Conservation (phyloP, 371 early-diverging fungal genomes). For the Mucor velutinosus region DNA sequence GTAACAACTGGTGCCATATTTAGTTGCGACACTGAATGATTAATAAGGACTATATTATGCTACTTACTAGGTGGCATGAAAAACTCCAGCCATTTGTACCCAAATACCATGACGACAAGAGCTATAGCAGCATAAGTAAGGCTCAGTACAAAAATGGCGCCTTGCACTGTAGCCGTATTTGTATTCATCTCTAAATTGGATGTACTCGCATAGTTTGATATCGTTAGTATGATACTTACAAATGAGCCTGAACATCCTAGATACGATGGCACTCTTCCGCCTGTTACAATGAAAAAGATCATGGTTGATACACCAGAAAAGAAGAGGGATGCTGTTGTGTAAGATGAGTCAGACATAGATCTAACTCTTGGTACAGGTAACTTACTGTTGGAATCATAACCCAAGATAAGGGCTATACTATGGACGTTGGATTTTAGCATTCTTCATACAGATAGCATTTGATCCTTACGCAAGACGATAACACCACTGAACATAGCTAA, state of each 20-base stretch:
- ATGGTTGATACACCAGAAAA: slow-evolving; percentile 58
- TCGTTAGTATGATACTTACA: slow-evolving; percentile 42
- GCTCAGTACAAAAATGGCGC: slow-evolving; percentile 52
- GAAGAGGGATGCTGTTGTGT: slow-evolving; percentile 43
- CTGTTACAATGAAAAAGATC: slow-evolving; percentile 54
- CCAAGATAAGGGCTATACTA: slow-evolving; percentile 35
- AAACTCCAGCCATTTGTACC: slow-evolving; percentile 50
- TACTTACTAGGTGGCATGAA: slow-evolving; percentile 54
- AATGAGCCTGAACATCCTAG: slow-evolving; percentile 27
- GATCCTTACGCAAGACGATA: slow-evolving; percentile 35
- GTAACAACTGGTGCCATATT: slow-evolving; percentile 41
- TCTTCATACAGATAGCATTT: neutral
- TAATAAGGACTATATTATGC: no score
- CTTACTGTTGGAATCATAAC: slow-evolving; percentile 45
- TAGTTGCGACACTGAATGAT: no score
- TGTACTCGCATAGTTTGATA: slow-evolving; percentile 36
- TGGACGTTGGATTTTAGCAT: neutral
- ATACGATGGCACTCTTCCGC: slow-evolving; percentile 38
- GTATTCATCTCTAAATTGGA: slow-evolving; percentile 14
- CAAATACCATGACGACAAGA: slow-evolving; percentile 46
- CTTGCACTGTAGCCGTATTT: slow-evolving; percentile 38
- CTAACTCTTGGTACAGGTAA: neutral
- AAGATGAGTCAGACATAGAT: neutral
- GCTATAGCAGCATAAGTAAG: slow-evolving; percentile 39
- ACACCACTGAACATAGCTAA: slow-evolving; percentile 61